Base-by-base conservation (phyloP, 164 flowering plant genomes). In the Stephania japonica region DNA sequence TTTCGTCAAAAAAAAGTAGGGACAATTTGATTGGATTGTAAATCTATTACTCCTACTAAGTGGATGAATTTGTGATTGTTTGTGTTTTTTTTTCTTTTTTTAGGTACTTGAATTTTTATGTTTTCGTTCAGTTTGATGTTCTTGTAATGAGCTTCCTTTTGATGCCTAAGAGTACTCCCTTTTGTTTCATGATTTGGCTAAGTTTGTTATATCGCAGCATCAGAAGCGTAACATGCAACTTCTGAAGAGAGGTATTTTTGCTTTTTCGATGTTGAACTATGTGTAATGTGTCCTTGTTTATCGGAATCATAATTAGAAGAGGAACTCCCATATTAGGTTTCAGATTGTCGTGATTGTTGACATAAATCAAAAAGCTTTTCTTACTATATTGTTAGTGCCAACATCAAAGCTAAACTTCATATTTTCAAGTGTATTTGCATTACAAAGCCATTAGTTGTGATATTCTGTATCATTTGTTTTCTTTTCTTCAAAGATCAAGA, bases 401-500 rank as follows among this genome's bases (percentile, higher is more conserved):
- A 56, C 62, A 56, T 56, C 19, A 7, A 56, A 56, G n/a, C 2
- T 16, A 56, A 56, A 56, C 18, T 56, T 56, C 18, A 19, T 56
- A 3, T 19, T 59, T n/a, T n/a, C 24, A n/a, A 19, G 21, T 59
- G 25, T 10, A 59, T 59, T 18, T 7, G 18, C 59, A 50, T 50
- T 50, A 13, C 59, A 14, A 32, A 32, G 38, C 38, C 38, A 32
- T 32, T 32, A 50, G 59, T 50, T 2, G 4, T 32, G 38, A 32
- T 38, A 8, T 67, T 0, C 43, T 67, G 11, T 67, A 38, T 26
- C 4, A 70, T 27, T 32, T 32, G 38, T 32, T 23, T 44, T 73
- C 61, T 64, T 27, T 65, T 70, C 24, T 76, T 78, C 53, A 63
- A 71, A 71, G 26, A 41, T 65, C 59, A 90, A 83, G 80, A 91